Evolutionary conservation across 306 rosid genomes (phyloP), one percentile per base, ranked within the genome.

Genomic region (Rosa multiflora): DNA sequence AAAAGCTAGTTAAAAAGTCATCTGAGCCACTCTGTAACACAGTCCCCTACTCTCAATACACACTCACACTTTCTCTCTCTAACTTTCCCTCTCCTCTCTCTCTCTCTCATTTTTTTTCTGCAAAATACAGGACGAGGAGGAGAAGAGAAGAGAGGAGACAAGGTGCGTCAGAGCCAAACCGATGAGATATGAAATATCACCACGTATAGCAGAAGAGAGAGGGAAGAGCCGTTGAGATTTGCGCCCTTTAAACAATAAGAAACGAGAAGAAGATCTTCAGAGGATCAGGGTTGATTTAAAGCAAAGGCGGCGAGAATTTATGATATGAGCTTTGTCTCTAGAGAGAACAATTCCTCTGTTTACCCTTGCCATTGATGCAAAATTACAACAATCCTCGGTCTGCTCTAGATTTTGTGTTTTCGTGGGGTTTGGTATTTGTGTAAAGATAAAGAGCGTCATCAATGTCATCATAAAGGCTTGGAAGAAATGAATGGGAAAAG

Each of bases 231-330:
- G 67, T 92, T 85, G 92, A 92, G 91, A 92, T 91, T 91, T 81
- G 93, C 88, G 92, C 89, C 87, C 18, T 21, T 47, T 35, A 8
- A 12, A 35, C 6, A 64, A 72, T 29, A 82, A 67, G 62, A 53
- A 67, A 49, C 18, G 20, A 44, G 40, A 55, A 77, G 78, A 81
- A 86, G 80, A 88, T 88, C 90, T 83, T 82, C 85, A 76, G 89
- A 82, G 83, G 77, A 87, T 90, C 97, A 74, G 87, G 70, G 55
- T 35, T 72, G 77, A 56, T 73, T 89, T 70, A 85, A 86, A 23
- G 87, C 86, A 84, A 87, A 90, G 99, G 96, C 98, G 92, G 99
- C 99, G 87, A 89, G 59, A 43, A 85, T 87, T 83, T 88, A 92
- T 83, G 70, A 82, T 55, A 84, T 29, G 42, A 29, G 67, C 69